Percentiles rank a stretch among this genome's conserved stretches.
phyloP scores from a whole-genome alignment of 805 yeast species.

The Wickerhamomyces queroliae region DNA sequence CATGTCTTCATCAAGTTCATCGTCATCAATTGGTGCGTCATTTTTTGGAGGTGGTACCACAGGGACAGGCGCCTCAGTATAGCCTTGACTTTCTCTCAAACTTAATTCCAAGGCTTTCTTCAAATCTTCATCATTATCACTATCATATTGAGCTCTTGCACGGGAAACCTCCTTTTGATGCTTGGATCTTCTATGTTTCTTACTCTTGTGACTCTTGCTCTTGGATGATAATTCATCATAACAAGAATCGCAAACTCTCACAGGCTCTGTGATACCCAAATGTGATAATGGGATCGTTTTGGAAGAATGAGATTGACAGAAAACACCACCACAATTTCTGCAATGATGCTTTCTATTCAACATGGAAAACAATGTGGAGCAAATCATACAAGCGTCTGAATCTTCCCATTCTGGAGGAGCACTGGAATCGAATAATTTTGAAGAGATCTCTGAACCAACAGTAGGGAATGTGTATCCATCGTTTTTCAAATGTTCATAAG shows the following conservation, averaged over 20 bases:
- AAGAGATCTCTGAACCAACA: slow-evolving; percentile 26
- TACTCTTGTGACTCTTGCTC: slow-evolving; percentile 22
- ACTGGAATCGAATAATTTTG: slow-evolving; percentile 71
- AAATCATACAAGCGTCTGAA: slow-evolving; percentile 91
- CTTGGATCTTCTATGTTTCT: slow-evolving; percentile 17
- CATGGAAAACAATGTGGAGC: slow-evolving; percentile 74
- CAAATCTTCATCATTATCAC: slow-evolving; percentile 71
- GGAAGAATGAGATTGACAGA: slow-evolving; percentile 79
- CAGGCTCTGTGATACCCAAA: slow-evolving; percentile 82
- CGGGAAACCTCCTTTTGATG: slow-evolving; percentile 20
- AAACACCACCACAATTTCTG: slow-evolving; percentile 95
- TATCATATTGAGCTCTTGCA: slow-evolving; percentile 22
- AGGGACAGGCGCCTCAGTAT: slow-evolving; percentile 23
- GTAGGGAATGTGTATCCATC: slow-evolving; percentile 69
- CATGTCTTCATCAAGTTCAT: slow-evolving; percentile 81
- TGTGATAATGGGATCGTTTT: slow-evolving; percentile 67
- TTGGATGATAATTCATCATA: slow-evolving; percentile 50
- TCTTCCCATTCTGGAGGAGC: slow-evolving; percentile 99
- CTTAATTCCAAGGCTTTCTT: slow-evolving; percentile 76
- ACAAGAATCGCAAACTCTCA: slow-evolving; percentile 92
- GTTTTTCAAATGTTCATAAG: slow-evolving; percentile 50
- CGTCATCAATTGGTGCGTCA: slow-evolving; percentile 20
- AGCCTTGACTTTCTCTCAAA: slow-evolving; percentile 43
- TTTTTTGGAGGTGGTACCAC: slow-evolving; percentile 9
- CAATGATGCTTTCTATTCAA: slow-evolving; percentile 94